These are phyloP conservation scores for Dictyostelium brefeldianum DNA, from an alignment of 78 protist species.

Conservation along the genomic window DNA sequence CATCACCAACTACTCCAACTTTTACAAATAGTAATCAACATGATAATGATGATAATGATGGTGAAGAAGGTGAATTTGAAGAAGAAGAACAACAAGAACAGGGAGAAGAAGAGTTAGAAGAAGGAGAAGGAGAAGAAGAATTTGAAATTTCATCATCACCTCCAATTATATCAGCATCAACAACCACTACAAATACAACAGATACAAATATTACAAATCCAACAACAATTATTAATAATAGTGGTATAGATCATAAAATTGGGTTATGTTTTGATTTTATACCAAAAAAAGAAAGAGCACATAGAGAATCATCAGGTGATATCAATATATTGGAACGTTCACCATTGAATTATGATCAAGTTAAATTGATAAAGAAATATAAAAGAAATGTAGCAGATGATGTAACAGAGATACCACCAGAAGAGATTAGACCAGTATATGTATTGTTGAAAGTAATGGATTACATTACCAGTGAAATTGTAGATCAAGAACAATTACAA, in stretches of 20 bases:
- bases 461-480: conserved; percentile 23
- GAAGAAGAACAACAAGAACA: background rate
- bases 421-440: conserved; percentile 70
- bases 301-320: conserved; percentile 43
- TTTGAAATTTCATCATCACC: background rate
- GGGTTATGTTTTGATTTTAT: conserved; percentile 69
- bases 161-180: background rate
- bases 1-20: background rate
- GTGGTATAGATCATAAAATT: conserved; percentile 13
- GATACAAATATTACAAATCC: background rate
- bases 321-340: conserved; percentile 36
- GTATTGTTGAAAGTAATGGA: conserved; percentile 45
- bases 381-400: conserved; percentile 62
- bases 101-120: background rate
- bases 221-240: background rate
- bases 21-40: background rate
- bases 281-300: conserved; percentile 39
- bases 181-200: conserved; percentile 1
- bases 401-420: conserved; percentile 65
- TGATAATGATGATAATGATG: background rate
- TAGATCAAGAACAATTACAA: conserved; percentile 21
- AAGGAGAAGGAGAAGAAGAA: background rate
- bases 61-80: background rate
- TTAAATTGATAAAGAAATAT: conserved; percentile 27
- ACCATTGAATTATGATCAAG: background rate